A percentile compares a stretch with the other conserved stretches of the same genome.
Evolutionary conservation across 441 rosid species (phyloP).

Genomic region (Manihot esculenta): DNA sequence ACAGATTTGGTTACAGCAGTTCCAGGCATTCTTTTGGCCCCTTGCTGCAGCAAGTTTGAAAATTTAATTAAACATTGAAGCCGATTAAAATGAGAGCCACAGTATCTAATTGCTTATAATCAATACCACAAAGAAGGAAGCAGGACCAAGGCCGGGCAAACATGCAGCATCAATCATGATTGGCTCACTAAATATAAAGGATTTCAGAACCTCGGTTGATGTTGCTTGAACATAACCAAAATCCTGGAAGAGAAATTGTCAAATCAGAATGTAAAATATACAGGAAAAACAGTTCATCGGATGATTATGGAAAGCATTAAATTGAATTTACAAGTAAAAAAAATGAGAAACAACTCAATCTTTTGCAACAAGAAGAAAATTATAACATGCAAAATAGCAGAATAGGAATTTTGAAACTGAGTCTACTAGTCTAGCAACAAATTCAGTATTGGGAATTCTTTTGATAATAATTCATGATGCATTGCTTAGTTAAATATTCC

Average conservation of each 20-base stretch:
- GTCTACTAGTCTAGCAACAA: background rate
- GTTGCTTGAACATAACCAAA: slow-evolving; percentile 88
- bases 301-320: background rate
- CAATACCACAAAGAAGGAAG: slow-evolving; percentile 73
- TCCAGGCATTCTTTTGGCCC: slow-evolving; percentile 82
- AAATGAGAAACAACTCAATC: background rate
- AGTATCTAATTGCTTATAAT: background rate
- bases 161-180: slow-evolving; percentile 53
- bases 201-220: slow-evolving; percentile 59
- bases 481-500: background rate
- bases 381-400: too few species aligned
- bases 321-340: background rate
- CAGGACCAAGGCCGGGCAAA: slow-evolving; percentile 71
- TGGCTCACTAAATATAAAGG: slow-evolving; percentile 68
- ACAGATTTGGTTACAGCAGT: slow-evolving; percentile 84
- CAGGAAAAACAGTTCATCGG: background rate
- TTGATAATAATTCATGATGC: background rate
- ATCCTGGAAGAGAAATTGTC: slow-evolving; percentile 45
- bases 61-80: slow-evolving; percentile 14
- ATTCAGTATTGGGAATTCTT: background rate
- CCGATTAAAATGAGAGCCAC: background rate
- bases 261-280: background rate
- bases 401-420: background rate
- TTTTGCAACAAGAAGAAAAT: background rate
- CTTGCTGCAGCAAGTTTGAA: slow-evolving; percentile 54